A percentile compares a stretch with the other conserved stretches of the same genome.
phyloP scores from a whole-genome alignment of 2,329 filamentous ascomycete species.

The Fusarium sp. region DNA sequence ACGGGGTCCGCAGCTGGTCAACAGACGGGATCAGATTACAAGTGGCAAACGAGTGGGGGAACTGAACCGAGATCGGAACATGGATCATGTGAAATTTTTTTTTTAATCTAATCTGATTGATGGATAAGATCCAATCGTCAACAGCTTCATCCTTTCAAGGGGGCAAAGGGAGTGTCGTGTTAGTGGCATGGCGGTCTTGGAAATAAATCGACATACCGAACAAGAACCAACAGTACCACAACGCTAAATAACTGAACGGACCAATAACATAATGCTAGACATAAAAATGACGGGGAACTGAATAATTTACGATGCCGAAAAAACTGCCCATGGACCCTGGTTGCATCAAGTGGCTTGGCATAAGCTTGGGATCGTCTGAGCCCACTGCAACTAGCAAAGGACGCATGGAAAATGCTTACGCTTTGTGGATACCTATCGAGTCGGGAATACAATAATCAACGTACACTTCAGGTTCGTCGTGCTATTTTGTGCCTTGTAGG shows the following conservation, averaged over 20 bases:
- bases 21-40: slow-evolving; percentile 12
- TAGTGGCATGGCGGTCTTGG: not conserved
- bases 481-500: not conserved
- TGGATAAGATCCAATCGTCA: slow-evolving; percentile 32
- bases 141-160: not conserved
- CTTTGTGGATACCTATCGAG: not conserved
- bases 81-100: slow-evolving; percentile 11
- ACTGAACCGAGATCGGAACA: slow-evolving; percentile 32
- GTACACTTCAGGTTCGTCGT: not conserved
- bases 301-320: not conserved
- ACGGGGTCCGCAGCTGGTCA: slow-evolving; percentile 8
- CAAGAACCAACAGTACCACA: not conserved
- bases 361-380: slow-evolving; percentile 18
- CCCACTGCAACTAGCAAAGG: slow-evolving; percentile 9
- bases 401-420: not conserved
- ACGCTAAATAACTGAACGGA: not conserved
- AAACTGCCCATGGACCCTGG: slow-evolving; percentile 1
- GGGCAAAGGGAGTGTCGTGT: not conserved
- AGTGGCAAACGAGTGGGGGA: slow-evolving; percentile 30
- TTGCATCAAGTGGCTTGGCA: slow-evolving; percentile 15
- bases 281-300: not conserved
- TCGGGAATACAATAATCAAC: not conserved
- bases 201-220: not conserved
- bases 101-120: slow-evolving; percentile 40
- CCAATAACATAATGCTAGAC: not conserved